Evolutionary conservation across 2,329 filamentous ascomycete genomes (phyloP).

Genomic region (Paracorniculantispora psalliotae): DNA sequence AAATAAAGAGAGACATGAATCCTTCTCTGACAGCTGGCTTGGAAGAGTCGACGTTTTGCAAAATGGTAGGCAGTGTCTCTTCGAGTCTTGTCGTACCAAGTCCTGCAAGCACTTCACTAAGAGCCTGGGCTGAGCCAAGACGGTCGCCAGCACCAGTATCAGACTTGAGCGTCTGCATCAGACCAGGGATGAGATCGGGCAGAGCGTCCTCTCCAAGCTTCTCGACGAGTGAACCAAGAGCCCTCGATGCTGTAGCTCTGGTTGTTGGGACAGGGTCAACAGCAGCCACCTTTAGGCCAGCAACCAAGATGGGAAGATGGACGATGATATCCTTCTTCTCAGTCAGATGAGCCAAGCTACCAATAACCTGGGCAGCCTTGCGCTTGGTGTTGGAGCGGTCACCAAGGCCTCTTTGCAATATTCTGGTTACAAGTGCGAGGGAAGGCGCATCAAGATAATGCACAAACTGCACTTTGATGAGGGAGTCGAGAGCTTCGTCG

Average conservation of each 20-base stretch:
- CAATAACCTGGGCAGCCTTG: slow-evolving; percentile 96
- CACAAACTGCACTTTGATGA: slow-evolving; percentile 97
- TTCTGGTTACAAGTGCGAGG: slow-evolving; percentile 87
- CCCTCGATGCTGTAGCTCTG: slow-evolving; percentile 91
- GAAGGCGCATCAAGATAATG: slow-evolving; percentile 98
- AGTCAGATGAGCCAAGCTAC: slow-evolving; percentile 92
- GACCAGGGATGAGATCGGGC: slow-evolving; percentile 91
- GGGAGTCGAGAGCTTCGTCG: slow-evolving; percentile 83
- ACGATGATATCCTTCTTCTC: slow-evolving; percentile 90
- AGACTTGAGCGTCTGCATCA: slow-evolving; percentile 97
- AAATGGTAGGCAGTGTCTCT: slow-evolving; percentile 90
- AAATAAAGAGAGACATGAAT: slow-evolving; percentile 99
- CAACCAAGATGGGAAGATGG: slow-evolving; percentile 87
- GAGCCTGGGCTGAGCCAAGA: slow-evolving; percentile 90
- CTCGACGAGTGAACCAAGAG: slow-evolving; percentile 92
- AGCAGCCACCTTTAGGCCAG: slow-evolving; percentile 80
- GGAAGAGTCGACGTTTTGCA: slow-evolving; percentile 90
- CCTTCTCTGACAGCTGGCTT: slow-evolving; percentile 91
- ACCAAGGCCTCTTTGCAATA: slow-evolving; percentile 84
- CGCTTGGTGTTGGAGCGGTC: slow-evolving; percentile 93
- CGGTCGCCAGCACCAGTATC: slow-evolving; percentile 95
- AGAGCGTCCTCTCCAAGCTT: slow-evolving; percentile 96
- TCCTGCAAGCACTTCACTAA: slow-evolving; percentile 92
- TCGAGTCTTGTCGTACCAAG: slow-evolving; percentile 88
- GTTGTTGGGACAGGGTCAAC: slow-evolving; percentile 97